Percentiles rank a stretch among this genome's conserved stretches.
Evolutionary conservation across 2,329 filamentous ascomycete species (phyloP).

Genomic region (Pochonia chlamydosporia): DNA sequence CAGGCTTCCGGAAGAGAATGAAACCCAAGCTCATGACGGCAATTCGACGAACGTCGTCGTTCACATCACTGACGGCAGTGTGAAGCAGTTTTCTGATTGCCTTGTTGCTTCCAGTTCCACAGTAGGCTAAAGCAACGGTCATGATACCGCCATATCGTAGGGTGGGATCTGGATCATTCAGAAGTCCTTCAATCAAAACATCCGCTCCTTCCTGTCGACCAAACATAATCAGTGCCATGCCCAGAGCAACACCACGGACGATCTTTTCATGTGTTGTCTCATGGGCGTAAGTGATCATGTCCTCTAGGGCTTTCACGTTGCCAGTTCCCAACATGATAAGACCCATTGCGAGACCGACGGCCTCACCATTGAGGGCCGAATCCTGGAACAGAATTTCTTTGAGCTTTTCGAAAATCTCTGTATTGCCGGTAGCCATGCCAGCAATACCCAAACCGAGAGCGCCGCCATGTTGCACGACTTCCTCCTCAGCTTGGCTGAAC

Average conservation of each 20-base stretch:
- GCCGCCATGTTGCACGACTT: slow-evolving; percentile 95
- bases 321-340: slow-evolving; percentile 98
- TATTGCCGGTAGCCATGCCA: slow-evolving; percentile 92
- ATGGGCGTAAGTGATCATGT: slow-evolving; percentile 97
- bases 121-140: slow-evolving; percentile 97
- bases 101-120: slow-evolving; percentile 96
- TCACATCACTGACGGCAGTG: slow-evolving; percentile 95
- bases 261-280: slow-evolving; percentile 99
- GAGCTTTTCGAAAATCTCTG: slow-evolving; percentile 85
- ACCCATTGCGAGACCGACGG: slow-evolving; percentile 92
- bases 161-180: slow-evolving; percentile 90
- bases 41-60: slow-evolving; percentile 91
- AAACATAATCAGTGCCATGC: slow-evolving; percentile 98
- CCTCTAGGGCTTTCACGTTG: slow-evolving; percentile 85
- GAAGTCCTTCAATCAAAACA: slow-evolving; percentile 85
- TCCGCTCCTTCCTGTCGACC: slow-evolving; percentile 91
- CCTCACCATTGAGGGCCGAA: slow-evolving; percentile 94
- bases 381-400: slow-evolving; percentile 86
- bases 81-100: slow-evolving; percentile 93
- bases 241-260: slow-evolving; percentile 87
- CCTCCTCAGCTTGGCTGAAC: slow-evolving; percentile 72
- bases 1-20: slow-evolving; percentile 95
- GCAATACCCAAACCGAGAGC: slow-evolving; percentile 93
- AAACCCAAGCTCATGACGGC: slow-evolving; percentile 98
- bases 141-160: slow-evolving; percentile 96